A percentile compares a stretch with the other conserved stretches of the same genome.
phyloP scores from a whole-genome alignment of 164 flowering plant genomes.

The Akebia trifoliata region DNA sequence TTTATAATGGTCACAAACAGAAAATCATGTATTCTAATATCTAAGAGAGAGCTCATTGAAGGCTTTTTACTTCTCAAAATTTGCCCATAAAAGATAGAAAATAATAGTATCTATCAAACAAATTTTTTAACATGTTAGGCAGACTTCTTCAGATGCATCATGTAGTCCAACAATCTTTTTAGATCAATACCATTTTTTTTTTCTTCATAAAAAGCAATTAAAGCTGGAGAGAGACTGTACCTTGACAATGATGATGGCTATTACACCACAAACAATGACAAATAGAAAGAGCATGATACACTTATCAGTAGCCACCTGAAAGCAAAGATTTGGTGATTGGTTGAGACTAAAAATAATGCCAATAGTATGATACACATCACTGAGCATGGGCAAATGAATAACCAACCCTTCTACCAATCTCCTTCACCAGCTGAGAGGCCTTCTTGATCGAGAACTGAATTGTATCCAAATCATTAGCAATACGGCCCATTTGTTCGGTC shows the following conservation, averaged over 20 bases:
- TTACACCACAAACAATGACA: slow-evolving; percentile 76
- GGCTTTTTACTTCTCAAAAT: too few relatives aligned
- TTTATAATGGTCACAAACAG: too few relatives aligned
- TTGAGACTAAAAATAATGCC: background rate
- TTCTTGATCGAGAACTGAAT: slow-evolving; percentile 92
- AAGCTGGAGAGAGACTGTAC: too few relatives aligned
- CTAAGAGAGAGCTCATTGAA: too few relatives aligned
- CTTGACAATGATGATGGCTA: slow-evolving; percentile 90
- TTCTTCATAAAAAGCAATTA: too few relatives aligned
- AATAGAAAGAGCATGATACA: slow-evolving; percentile 87
- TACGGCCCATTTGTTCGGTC: slow-evolving; percentile 98
- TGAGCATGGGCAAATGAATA: background rate
- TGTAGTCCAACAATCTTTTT: too few relatives aligned
- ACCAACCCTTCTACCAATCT: slow-evolving; percentile 93
- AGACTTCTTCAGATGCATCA: too few relatives aligned
- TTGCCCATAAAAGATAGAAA: too few relatives aligned
- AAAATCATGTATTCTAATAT: too few relatives aligned
- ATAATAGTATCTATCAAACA: too few relatives aligned
- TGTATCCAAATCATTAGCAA: slow-evolving; percentile 89
- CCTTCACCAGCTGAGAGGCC: slow-evolving; percentile 93
- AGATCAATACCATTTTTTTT: too few relatives aligned
- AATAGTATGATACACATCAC: background rate
- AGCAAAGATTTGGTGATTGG: background rate
- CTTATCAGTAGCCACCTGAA: slow-evolving; percentile 91
- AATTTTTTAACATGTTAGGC: too few relatives aligned